These are phyloP conservation scores for Paraleonurus japonicus DNA, from an alignment of 257 asterid genomes.

Conservation along the genomic window DNA sequence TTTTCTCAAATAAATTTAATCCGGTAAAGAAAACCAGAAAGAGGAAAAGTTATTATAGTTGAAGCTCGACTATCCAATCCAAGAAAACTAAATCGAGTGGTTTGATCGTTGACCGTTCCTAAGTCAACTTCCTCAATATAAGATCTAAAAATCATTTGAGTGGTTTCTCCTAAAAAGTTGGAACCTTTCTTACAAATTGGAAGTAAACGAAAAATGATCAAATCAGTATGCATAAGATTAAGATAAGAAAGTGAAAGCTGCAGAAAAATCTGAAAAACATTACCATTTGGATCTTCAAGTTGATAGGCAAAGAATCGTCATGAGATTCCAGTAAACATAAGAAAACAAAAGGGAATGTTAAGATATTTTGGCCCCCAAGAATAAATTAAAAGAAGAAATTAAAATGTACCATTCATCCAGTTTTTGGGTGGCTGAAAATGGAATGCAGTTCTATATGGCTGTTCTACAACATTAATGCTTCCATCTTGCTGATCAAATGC, in stretches of 20 bases:
- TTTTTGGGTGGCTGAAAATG: conserved; percentile 55
- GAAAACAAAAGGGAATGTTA: not conserved
- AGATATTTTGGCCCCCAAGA: not conserved
- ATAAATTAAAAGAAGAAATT: not conserved
- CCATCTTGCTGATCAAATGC: conserved; percentile 20
- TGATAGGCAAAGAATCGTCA: conserved; percentile 20
- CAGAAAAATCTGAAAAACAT: not conserved
- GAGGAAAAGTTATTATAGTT: too few species aligned
- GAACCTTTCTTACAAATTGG: too few species aligned
- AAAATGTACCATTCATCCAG: conserved; percentile 56
- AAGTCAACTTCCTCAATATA: not conserved
- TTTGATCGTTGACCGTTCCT: not conserved
- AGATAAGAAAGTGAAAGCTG: not conserved
- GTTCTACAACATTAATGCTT: conserved; percentile 17
- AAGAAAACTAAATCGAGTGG: not conserved
- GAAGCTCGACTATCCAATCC: too few species aligned
- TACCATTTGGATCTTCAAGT: conserved; percentile 73
- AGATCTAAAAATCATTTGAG: not conserved
- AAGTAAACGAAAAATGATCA: not conserved
- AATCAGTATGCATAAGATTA: not conserved
- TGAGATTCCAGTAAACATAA: not conserved
- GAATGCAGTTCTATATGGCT: conserved; percentile 39
- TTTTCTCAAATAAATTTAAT: not conserved
- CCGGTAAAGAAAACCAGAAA: not conserved
- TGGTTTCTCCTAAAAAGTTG: not conserved